Conservation (phyloP, 371 early-diverging fungal genomes). For the Mucor mucedo region DNA sequence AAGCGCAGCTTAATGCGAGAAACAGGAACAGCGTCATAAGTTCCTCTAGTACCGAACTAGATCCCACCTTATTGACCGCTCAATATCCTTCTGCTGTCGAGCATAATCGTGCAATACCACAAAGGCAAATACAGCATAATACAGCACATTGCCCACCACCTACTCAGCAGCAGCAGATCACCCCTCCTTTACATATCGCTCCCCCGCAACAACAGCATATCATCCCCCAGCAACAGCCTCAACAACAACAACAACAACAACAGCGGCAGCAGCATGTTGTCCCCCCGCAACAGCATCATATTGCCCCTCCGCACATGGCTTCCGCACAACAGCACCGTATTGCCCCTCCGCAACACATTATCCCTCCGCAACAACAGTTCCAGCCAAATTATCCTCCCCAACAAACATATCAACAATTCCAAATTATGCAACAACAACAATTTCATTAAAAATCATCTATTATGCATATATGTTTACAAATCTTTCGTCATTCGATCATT, state of each 20-base stretch:
- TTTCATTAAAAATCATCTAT: constrained; percentile 8
- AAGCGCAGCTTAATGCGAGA: constrained; percentile 12
- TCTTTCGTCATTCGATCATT: neutral
- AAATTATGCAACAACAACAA: constrained; percentile 17
- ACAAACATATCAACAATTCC: constrained; percentile 1
- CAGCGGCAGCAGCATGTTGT: neutral
- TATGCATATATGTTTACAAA: constrained; percentile 1
- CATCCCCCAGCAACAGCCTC: neutral
- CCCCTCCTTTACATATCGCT: no score
- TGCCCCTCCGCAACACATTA: neutral
- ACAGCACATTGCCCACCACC: neutral
- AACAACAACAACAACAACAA: neutral
- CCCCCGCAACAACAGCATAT: constrained; percentile 4
- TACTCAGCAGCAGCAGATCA: neutral
- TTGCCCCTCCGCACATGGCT: neutral
- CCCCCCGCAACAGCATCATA: neutral
- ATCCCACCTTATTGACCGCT: neutral
- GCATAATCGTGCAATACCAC: neutral
- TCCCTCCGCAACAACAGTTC: neutral
- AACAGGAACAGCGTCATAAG: neutral
- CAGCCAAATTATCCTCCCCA: neutral
- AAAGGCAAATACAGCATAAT: neutral
- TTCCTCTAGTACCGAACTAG: neutral
- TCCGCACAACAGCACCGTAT: neutral
- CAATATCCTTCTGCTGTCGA: neutral